Evolutionary conservation across 345 rosid species (phyloP), one percentile per base, ranked within the genome.

Genomic region (Limnanthes douglasii): DNA sequence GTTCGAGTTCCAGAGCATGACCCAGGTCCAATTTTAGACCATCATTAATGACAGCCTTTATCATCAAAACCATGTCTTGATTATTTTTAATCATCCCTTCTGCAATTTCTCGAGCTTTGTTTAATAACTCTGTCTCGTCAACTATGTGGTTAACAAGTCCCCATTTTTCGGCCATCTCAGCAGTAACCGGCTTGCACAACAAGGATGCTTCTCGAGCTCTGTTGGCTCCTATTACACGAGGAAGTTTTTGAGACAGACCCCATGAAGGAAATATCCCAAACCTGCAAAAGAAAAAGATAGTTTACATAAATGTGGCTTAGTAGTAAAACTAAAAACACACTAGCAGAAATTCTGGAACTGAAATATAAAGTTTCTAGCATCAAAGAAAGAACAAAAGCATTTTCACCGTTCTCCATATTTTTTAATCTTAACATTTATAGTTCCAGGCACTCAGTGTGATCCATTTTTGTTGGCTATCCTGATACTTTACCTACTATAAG

Each of bases 251-350:
- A 21, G 98, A 90, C 12, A 90, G 71, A 31, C 95, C 95, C 92
- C 98, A 90, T 0, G 98, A 74, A 19, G 98, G 98, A 42, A 84
- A 84, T 71, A 90, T 77, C 34, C 85, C 92, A 55, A 90, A 77
- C 47, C 97, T 83, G 60, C 23, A 57, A 24, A 15, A 0, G 15
- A n/a, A 33, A 11, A 41, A n/a, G n/a, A n/a, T n/a, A n/a, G n/a
- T n/a, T n/a, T n/a, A n/a, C n/a, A n/a, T n/a, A n/a, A n/a, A n/a
- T n/a, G n/a, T n/a, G n/a, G n/a, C n/a, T n/a, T n/a, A n/a, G n/a
- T n/a, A n/a, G n/a, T n/a, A n/a, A n/a, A n/a, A n/a, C n/a, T n/a
- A n/a, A n/a, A n/a, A n/a, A n/a, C n/a, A n/a, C n/a, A n/a, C n/a
- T n/a, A n/a, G n/a, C n/a, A n/a, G n/a, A n/a, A n/a, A n/a, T n/a